A percentile compares a stretch with the other conserved stretches of the same genome.
Conservation (phyloP, 352 stramenopile genomes). For the Pythium graminicola region DNA sequence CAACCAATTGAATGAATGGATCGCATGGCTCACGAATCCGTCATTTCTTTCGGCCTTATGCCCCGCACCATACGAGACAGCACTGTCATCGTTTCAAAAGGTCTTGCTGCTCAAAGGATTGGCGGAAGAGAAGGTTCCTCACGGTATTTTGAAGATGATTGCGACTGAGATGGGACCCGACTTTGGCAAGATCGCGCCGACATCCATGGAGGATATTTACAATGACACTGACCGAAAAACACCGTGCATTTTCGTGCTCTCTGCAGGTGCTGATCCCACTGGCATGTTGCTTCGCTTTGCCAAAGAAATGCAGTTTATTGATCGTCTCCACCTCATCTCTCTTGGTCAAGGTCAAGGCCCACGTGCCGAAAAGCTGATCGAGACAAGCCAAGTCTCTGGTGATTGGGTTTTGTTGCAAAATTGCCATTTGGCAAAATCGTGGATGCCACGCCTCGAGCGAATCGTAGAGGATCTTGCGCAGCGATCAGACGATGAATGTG, state of each 20-base stretch:
- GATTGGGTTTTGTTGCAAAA: slow-evolving; percentile 95
- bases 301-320: slow-evolving; percentile 82
- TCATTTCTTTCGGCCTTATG: slow-evolving; percentile 37
- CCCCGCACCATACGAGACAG: slow-evolving; percentile 35
- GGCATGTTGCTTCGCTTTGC: slow-evolving; percentile 91
- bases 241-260: slow-evolving; percentile 92
- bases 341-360: slow-evolving; percentile 90
- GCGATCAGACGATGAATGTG: slow-evolving; percentile 38
- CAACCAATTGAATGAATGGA: slow-evolving; percentile 52
- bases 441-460: slow-evolving; percentile 91
- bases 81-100: slow-evolving; percentile 64
- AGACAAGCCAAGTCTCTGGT: slow-evolving; percentile 64
- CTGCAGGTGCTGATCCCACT: slow-evolving; percentile 87
- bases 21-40: slow-evolving; percentile 44
- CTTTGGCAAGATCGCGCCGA: slow-evolving; percentile 78
- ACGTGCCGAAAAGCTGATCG: slow-evolving; percentile 86
- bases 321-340: slow-evolving; percentile 88
- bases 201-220: slow-evolving; percentile 93
- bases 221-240: slow-evolving; percentile 87
- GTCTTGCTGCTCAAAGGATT: slow-evolving; percentile 72
- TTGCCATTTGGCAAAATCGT: slow-evolving; percentile 92
- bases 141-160: slow-evolving; percentile 84
- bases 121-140: slow-evolving; percentile 87
- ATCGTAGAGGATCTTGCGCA: slow-evolving; percentile 85
- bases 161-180: slow-evolving; percentile 71